Conservation (phyloP, 352 stramenopile genomes). For the Pythium volutum region DNA sequence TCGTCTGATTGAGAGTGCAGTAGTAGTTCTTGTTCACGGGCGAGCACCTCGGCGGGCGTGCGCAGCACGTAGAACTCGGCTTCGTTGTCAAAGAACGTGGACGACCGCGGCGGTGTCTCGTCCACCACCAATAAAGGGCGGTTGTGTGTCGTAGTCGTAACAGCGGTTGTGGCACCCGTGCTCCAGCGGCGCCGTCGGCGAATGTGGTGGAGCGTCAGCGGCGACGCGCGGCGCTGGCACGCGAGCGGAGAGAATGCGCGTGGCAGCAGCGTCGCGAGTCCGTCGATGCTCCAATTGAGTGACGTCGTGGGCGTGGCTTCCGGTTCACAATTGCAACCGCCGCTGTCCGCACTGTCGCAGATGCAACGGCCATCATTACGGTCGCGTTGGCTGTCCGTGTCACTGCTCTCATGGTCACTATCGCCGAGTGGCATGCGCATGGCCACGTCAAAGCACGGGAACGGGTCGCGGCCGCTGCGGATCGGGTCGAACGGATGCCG, state of each 20-base stretch:
- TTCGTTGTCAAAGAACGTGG: constrained; percentile 53
- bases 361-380: constrained; percentile 4
- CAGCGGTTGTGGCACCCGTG: neutral
- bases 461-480: constrained; percentile 38
- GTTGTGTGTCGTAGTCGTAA: neutral
- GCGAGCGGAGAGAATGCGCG: constrained; percentile 44
- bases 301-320: neutral
- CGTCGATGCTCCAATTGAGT: constrained; percentile 67
- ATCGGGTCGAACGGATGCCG: constrained; percentile 49
- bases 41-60: constrained; percentile 32
- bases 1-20: neutral
- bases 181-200: constrained; percentile 12
- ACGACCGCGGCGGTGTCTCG: constrained; percentile 11
- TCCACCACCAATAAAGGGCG: neutral
- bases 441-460: constrained; percentile 45
- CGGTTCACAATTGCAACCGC: neutral
- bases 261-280: constrained; percentile 57
- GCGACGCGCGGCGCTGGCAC: constrained; percentile 29
- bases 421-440: constrained; percentile 26
- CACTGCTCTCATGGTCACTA: constrained; percentile 2
- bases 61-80: constrained; percentile 42
- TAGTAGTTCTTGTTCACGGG: constrained; percentile 14
- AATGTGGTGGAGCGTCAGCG: neutral
- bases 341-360: constrained; percentile 6
- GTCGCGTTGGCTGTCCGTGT: constrained; percentile 6